Evolutionary conservation across 192 early-diverging fungal species (phyloP).

Genomic region (Coemansia sp.): DNA sequence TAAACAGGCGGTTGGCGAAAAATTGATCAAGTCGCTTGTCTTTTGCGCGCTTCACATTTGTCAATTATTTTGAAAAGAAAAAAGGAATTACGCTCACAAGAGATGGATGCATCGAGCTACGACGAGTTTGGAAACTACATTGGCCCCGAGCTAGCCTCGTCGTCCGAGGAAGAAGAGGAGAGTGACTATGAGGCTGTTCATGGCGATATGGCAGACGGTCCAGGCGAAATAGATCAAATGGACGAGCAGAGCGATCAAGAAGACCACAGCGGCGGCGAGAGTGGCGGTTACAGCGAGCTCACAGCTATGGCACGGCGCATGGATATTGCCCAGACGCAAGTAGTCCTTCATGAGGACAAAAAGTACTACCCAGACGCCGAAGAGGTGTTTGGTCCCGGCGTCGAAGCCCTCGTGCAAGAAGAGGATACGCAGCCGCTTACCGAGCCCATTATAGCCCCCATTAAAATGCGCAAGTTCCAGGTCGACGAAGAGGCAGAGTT

Average conservation of each 20-base stretch:
- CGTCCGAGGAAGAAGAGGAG: constrained; percentile 63
- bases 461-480: constrained; percentile 86
- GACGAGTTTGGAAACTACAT: constrained; percentile 99
- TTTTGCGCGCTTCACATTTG: neutral
- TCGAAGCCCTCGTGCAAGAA: constrained; percentile 95
- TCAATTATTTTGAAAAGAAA: no score
- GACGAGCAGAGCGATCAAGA: constrained; percentile 20
- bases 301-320: constrained; percentile 43
- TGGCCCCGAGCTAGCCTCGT: constrained; percentile 85
- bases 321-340: constrained; percentile 61
- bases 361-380: constrained; percentile 98
- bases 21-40: neutral
- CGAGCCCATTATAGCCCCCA: constrained; percentile 92
- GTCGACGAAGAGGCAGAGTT: constrained; percentile 78
- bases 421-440: constrained; percentile 97
- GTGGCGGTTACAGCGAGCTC: constrained; percentile 15
- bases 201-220: neutral
- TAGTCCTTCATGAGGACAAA: constrained; percentile 98
- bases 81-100: neutral
- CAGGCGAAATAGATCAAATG: neutral
- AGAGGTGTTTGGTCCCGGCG: constrained; percentile 94
- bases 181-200: constrained; percentile 51
- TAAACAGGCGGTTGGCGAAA: constrained; percentile 4
- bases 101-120: constrained; percentile 80
- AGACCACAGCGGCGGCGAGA: constrained; percentile 21